Conservation (phyloP, 352 stramenopile genomes). For the Globisporangium nunn region DNA sequence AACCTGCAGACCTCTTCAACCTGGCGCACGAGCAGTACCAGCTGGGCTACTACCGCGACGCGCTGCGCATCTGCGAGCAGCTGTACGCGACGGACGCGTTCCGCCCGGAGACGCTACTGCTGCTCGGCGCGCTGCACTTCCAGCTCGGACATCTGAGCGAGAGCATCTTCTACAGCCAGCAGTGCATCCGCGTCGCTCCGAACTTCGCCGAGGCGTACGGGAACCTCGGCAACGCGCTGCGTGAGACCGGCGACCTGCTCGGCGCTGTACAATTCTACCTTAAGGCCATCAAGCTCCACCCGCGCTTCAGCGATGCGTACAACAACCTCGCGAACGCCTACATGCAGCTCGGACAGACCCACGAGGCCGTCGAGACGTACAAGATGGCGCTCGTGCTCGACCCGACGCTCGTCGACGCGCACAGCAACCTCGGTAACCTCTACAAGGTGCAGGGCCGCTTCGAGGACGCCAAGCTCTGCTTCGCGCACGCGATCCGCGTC, state of each 20-base stretch:
- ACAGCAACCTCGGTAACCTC: slow-evolving; percentile 92
- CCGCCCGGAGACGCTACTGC: slow-evolving; percentile 88
- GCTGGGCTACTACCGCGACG: slow-evolving; percentile 86
- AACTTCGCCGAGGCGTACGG: slow-evolving; percentile 90
- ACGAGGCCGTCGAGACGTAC: slow-evolving; percentile 91
- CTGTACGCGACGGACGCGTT: slow-evolving; percentile 85
- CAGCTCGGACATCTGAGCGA: slow-evolving; percentile 90
- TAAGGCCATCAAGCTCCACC: slow-evolving; percentile 90
- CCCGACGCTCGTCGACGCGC: slow-evolving; percentile 88
- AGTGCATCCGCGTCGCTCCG: slow-evolving; percentile 89
- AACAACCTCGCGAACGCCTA: slow-evolving; percentile 90
- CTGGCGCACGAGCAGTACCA: slow-evolving; percentile 81
- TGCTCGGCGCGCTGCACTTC: slow-evolving; percentile 92
- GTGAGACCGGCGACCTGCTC: slow-evolving; percentile 88
- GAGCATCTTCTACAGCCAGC: slow-evolving; percentile 94
- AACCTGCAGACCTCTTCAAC: slow-evolving; percentile 49
- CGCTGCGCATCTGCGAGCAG: slow-evolving; percentile 76
- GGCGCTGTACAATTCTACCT: slow-evolving; percentile 91
- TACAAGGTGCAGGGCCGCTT: slow-evolving; percentile 85
- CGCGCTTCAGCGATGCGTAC: slow-evolving; percentile 88
- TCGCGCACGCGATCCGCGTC: slow-evolving; percentile 86
- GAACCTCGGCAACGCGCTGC: slow-evolving; percentile 93
- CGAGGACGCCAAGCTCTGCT: slow-evolving; percentile 87
- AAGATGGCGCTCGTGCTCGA: slow-evolving; percentile 90
- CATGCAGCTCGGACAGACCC: slow-evolving; percentile 87